A percentile compares a stretch with the other conserved stretches of the same genome.
These are phyloP conservation scores for Candida khao-thaluensis DNA, from an alignment of 805 yeast species.

Conservation along the genomic window DNA sequence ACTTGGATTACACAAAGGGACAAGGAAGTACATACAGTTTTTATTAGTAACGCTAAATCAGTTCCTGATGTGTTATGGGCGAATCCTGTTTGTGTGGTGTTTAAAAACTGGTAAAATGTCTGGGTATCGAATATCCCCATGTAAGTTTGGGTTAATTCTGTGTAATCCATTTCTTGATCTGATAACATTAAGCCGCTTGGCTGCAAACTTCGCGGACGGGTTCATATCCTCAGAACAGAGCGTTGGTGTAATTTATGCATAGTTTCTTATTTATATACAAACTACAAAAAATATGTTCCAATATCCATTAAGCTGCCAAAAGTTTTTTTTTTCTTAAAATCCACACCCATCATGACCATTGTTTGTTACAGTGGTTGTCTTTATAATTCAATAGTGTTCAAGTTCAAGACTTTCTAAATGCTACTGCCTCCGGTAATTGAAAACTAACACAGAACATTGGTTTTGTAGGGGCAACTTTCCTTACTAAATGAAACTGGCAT, in stretches of 20 bases:
- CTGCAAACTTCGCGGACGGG: background rate
- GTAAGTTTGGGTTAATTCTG: constrained; percentile 27
- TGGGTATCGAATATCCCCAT: constrained; percentile 29
- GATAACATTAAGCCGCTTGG: constrained; percentile 1
- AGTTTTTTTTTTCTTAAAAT: no score
- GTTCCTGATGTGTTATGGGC: constrained; percentile 62
- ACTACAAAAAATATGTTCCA: no score
- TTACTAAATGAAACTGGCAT: constrained; percentile 73
- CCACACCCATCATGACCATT: no score
- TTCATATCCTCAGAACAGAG: background rate
- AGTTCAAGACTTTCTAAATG: constrained; percentile 50
- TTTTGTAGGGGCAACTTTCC: constrained; percentile 95
- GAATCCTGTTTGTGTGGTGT: constrained; percentile 54
- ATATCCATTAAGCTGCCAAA: no score
- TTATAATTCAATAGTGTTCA: no score
- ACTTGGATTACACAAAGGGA: constrained; percentile 55
- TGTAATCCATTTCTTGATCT: constrained; percentile 19
- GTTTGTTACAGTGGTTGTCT: no score
- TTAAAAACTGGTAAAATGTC: constrained; percentile 39
- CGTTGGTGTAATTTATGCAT: no score
- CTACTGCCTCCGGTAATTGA: constrained; percentile 64
- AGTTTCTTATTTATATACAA: no score
- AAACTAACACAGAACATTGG: constrained; percentile 92
- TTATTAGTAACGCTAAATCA: constrained; percentile 53
- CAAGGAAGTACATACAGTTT: constrained; percentile 55